phyloP scores from a whole-genome alignment of 192 early-diverging fungal genomes.

The Backusella luteola region DNA sequence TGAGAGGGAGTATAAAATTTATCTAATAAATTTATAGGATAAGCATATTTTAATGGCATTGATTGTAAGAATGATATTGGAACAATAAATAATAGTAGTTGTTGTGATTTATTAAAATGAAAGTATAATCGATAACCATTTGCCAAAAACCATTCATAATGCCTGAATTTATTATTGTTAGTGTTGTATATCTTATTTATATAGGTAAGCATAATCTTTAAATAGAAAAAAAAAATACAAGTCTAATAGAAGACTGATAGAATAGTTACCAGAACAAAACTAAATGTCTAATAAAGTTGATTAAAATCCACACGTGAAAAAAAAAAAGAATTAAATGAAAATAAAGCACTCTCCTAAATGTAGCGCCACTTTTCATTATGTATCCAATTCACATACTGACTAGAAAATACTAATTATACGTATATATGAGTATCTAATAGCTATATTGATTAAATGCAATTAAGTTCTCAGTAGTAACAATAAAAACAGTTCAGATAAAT shows the following conservation, averaged over 20 bases:
- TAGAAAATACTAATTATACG: neutral
- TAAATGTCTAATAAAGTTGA: neutral
- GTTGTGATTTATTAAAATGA: neutral
- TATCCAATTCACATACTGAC: neutral
- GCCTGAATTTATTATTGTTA: neutral
- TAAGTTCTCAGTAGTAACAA: neutral
- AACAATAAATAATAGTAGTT: neutral
- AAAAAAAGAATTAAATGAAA: neutral
- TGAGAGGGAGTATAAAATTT: neutral
- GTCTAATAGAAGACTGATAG: neutral
- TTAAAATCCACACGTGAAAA: neutral
- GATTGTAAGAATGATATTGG: neutral
- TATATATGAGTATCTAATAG: neutral
- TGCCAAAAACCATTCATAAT: neutral
- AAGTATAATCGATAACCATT: neutral
- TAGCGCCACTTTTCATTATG: neutral
- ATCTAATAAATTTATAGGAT: neutral
- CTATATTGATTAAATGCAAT: neutral
- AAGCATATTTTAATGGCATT: neutral
- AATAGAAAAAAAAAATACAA: neutral
- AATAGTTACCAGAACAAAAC: neutral
- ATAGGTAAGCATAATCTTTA: neutral
- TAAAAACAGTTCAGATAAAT: neutral
- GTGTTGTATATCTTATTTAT: neutral
- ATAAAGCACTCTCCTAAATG: neutral